Evolutionary conservation across 805 yeast species (phyloP), one percentile per base, ranked within the genome.

Genomic region (Metschnikowia peoriensis): DNA sequence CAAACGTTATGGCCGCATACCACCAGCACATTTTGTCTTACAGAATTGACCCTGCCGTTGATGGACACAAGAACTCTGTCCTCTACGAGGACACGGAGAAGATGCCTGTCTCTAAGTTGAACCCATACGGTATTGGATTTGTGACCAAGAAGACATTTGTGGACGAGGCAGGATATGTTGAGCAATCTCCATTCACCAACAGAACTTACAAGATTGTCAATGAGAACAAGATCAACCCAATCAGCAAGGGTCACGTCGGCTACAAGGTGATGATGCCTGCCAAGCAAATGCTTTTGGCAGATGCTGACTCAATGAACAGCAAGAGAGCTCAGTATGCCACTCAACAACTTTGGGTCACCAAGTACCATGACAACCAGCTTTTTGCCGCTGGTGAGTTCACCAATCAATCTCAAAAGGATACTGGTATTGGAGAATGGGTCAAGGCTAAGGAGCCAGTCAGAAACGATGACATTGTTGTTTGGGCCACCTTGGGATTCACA

Each of bases 331-430:
- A 73, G 53, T 88, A 79, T 64, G 89, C 92, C 40, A 86, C 92
- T 22, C 78, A 88, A 67, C 93, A 86, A 67, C 69, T 88, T 58
- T 88, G 93, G 92, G 91, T 86, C 59, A 85, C 93, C 59, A 87
- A 86, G 68, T 85, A 86, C 72, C 73, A 74, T 56, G 94, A 88
- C 66, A 78, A 85, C 65, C 82, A 86, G 70, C 69, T 86, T 61
- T 88, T 76, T 59, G 90, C 92, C 47, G 92, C 91, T 53, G 96
- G 96, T 68, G 92, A 86, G 66, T 87, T 88, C 76, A 88, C 96
- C 56, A 88, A 88, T 70, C 96, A 88, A 72, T 86, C 92, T 14
- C 78, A 79, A 52, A 63, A 44, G 4, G 94, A 87, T 67, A 80
- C 87, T 28, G 96, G 94, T 66, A 66, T 88, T 49, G 85, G 83